Evolutionary conservation across 108 stramenopile genomes (phyloP).

Genomic region (Schizochytrium sp.): DNA sequence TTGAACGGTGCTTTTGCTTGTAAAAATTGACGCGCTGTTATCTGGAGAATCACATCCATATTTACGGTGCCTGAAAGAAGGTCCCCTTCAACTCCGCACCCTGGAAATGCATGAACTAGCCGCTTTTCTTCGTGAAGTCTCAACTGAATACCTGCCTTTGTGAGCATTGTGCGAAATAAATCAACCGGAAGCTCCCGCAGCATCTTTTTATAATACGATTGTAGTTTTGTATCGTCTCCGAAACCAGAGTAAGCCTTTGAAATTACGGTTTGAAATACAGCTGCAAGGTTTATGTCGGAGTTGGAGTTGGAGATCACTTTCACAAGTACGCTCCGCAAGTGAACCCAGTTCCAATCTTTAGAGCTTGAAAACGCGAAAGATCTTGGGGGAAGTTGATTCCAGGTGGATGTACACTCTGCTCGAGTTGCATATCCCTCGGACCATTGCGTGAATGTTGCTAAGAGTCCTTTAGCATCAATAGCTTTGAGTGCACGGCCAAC

Average conservation of each 20-base stretch:
- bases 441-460: neutral
- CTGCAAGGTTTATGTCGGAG: neutral
- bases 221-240: neutral
- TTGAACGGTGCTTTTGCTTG: neutral
- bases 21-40: neutral
- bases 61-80: neutral
- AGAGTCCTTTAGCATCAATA: conserved; percentile 44
- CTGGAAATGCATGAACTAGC: neutral
- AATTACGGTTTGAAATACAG: conserved; percentile 14
- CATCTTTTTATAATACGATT: conserved; percentile 6
- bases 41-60: neutral
- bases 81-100: neutral
- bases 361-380: neutral
- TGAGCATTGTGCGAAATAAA: neutral
- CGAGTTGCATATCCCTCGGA: conserved; percentile 30
- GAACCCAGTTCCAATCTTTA: neutral
- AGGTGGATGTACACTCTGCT: neutral
- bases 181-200: neutral
- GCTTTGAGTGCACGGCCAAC: neutral
- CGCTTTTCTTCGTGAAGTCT: conserved; percentile 45
- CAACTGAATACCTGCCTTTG: neutral
- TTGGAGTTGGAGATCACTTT: neutral
- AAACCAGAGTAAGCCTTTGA: neutral
- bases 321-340: neutral
- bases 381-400: conserved; percentile 11